phyloP scores from a whole-genome alignment of 352 stramenopile species.

The Phytopythium delawarense region DNA sequence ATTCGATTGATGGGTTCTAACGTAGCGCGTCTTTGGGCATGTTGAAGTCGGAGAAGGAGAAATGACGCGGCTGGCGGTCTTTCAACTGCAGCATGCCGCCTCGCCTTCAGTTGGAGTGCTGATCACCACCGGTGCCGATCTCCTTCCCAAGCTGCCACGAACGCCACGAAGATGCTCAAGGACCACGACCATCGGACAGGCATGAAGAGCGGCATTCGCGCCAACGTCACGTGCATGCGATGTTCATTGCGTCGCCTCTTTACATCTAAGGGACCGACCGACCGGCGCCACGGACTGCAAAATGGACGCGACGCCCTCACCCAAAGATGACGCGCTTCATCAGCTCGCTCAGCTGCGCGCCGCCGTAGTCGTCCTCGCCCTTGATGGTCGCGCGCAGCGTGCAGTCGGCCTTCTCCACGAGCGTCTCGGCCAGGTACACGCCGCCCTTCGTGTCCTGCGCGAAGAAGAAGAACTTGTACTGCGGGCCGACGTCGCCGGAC shows the following conservation, averaged over 20 bases:
- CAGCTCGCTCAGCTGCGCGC: slow-evolving; percentile 56
- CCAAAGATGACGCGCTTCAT: slow-evolving; percentile 64
- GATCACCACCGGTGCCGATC: no score
- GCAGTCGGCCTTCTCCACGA: slow-evolving; percentile 66
- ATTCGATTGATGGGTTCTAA: no score
- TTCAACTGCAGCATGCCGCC: no score
- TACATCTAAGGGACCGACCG: background rate
- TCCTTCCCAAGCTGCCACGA: no score
- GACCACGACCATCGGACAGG: no score
- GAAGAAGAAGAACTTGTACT: slow-evolving; percentile 88
- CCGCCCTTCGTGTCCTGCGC: slow-evolving; percentile 57
- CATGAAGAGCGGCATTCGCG: no score
- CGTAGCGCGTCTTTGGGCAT: no score
- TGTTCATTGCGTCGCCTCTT: background rate
- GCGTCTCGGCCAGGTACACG: slow-evolving; percentile 67
- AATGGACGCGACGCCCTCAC: slow-evolving; percentile 11
- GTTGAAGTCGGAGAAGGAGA: no score
- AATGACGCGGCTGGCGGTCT: no score
- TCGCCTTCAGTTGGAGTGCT: no score
- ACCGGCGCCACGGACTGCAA: background rate
- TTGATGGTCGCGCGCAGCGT: slow-evolving; percentile 70
- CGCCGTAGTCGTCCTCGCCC: slow-evolving; percentile 55
- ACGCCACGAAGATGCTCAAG: no score
- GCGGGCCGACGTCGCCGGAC: slow-evolving; percentile 68
- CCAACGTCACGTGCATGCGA: background rate